These are phyloP conservation scores for Exserohilum rostratum DNA, from an alignment of 2,329 filamentous ascomycete species.

Conservation along the genomic window DNA sequence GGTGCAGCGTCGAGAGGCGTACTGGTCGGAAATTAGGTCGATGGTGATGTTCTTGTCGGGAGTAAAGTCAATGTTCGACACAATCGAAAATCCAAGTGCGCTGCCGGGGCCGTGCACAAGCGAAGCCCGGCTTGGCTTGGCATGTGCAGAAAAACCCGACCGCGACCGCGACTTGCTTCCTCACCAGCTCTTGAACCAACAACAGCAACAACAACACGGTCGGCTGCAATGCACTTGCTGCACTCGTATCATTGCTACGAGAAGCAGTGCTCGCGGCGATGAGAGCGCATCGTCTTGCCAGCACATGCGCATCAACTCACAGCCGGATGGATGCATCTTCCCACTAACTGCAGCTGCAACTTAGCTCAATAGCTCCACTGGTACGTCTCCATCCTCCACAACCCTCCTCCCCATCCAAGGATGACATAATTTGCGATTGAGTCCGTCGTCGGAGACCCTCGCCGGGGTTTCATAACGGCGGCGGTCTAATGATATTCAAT, in stretches of 20 bases:
- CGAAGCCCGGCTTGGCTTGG: conserved; percentile 18
- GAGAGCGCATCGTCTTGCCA: neutral
- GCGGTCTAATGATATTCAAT: conserved; percentile 82
- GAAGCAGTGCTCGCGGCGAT: neutral
- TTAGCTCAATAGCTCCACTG: conserved; percentile 11
- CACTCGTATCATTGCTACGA: neutral
- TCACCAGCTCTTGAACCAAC: conserved; percentile 4
- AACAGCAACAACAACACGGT: neutral
- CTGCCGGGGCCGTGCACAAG: conserved; percentile 14
- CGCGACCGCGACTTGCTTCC: conserved; percentile 16
- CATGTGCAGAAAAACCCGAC: conserved; percentile 20
- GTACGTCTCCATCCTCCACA: conserved; percentile 27
- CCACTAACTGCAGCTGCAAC: conserved; percentile 8
- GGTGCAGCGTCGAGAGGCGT: conserved; percentile 37
- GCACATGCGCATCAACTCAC: neutral
- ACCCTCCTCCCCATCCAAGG: conserved; percentile 55
- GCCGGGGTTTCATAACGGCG: conserved; percentile 86
- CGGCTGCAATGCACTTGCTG: neutral
- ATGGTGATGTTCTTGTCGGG: conserved; percentile 40
- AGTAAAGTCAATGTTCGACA: conserved; percentile 27
- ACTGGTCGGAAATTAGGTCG: conserved; percentile 48
- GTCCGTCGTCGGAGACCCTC: conserved; percentile 80
- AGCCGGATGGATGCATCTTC: neutral
- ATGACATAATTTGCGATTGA: conserved; percentile 99
- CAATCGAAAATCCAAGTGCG: conserved; percentile 23